Evolutionary conservation across 805 yeast genomes (phyloP), one percentile per base, ranked within the genome.

Genomic region (Candida bentonensis): DNA sequence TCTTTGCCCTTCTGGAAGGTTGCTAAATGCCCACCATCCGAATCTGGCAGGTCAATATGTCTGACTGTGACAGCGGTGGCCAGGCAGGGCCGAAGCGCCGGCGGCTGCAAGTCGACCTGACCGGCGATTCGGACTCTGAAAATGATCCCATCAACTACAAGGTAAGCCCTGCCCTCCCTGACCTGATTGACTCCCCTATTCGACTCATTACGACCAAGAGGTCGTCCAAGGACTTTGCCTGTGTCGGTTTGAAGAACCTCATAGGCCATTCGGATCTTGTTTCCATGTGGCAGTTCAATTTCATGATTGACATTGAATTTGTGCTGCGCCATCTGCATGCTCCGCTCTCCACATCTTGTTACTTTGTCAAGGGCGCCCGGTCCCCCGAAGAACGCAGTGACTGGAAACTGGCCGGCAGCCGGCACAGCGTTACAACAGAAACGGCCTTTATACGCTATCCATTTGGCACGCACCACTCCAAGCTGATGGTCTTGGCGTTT

Each of bases 241-340:
- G 54, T 2, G 40, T 53, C 20, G 30, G 46, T 2, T 46, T 59
- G 21, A 22, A 27, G 2, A 57, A 56, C 13, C 28, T 59, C 22
- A 45, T 59, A n/a, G 51, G 58, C 5, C 46, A 43, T 3, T 42
- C 41, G 2, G 52, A 48, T 28, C 44, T 59, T 17, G 40, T 23
- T 2, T 44, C 45, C 15, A 54, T 56, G 59, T 59, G 58, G 53
- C 63, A 60, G 46, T 58, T 60, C 53, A 60, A 59, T 33, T 60
- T 50, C 48, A 49, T 53, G 53, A 50, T 52, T 15, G 49, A 51
- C 39, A 44, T 57, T 13, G 47, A 46, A 4, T 60, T 52, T 44
- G 52, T 58, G 17, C 44, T 57, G 51, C 13, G 20, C 3, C 47
- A 57, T 11, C 15, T 55, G 11, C 52, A 46, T 41, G 36, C 7